Evolutionary conservation across 2,329 filamentous ascomycete genomes (phyloP), one percentile per base, ranked within the genome.

Genomic region (Aspergillus arachidicola): DNA sequence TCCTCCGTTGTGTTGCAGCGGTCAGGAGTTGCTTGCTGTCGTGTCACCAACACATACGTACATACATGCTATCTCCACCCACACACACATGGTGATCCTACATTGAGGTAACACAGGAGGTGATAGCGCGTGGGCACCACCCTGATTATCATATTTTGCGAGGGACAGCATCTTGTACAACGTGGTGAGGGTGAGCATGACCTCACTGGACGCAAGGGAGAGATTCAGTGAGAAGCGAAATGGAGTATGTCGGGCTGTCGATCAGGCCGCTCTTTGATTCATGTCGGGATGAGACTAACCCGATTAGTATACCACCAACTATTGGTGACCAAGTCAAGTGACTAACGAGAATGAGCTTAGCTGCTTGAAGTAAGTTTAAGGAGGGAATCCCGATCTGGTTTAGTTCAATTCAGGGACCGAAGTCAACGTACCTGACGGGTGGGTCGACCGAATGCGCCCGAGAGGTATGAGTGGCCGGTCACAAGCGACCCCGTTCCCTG

Each of bases 141-240:
- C 28, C 59, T 54, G 30, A 60, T 60, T 57, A 32, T 57, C 43
- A 61, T 61, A 16, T 45, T 16, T 32, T 28, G 38, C 6, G 7
- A 51, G 28, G 45, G 41, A 57, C n/a, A 45, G 23, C 19, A 6
- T 21, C 21, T 34, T 55, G 30, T 55, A 55, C 51, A 55, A 55
- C 51, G 51, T 55, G 51, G 51, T 55, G 51, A 54, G 50, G 30
- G 19, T 36, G 51, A 54, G 23, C 51, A 54, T 54, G 51, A 38
- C 51, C 32, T 38, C 14, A 34, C 14, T 10, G 51, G 48, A 55
- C 51, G 51, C 51, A 55, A 55, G 51, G 51, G 26, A 11, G 23
- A 23, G 7, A 14, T 23, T 36, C 34, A 54, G 30, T 11, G 19
- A 36, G 21, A 12, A 12, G 28, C 19, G 12, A 10, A 26, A 55